These are phyloP conservation scores for Mariannaea sp. DNA, from an alignment of 2,329 filamentous ascomycete genomes.

Conservation along the genomic window DNA sequence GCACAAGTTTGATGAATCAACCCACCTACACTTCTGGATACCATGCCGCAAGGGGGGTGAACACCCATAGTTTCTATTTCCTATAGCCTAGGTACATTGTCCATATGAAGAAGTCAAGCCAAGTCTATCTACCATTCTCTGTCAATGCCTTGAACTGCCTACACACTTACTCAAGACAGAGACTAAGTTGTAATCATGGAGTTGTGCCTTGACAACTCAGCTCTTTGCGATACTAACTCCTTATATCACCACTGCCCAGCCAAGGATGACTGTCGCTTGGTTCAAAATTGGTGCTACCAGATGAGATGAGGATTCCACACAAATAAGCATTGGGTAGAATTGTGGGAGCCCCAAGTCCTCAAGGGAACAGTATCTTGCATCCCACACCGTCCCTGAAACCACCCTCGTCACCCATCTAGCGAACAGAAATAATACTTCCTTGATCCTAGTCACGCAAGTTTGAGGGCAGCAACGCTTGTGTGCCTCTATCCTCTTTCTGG, in stretches of 20 bases:
- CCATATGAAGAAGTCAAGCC: too few relatives aligned
- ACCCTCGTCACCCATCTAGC: constrained; percentile 3
- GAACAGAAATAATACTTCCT: neutral
- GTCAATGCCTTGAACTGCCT: too few relatives aligned
- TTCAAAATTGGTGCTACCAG: neutral
- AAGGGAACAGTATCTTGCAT: neutral
- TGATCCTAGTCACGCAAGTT: constrained; percentile 13
- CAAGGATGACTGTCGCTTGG: constrained; percentile 4
- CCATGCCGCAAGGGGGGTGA: too few relatives aligned
- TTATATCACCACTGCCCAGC: neutral
- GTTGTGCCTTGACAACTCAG: neutral
- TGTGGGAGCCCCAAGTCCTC: neutral
- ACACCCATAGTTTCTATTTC: too few relatives aligned
- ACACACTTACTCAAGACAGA: constrained; percentile 10
- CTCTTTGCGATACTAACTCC: neutral
- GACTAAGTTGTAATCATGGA: neutral
- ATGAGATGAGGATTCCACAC: neutral
- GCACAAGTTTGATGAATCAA: too few relatives aligned
- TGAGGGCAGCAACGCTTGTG: constrained; percentile 14
- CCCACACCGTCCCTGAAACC: constrained; percentile 9
- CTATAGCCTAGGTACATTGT: too few relatives aligned
- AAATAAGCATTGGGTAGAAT: neutral
- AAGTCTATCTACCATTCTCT: neutral
- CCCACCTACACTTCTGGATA: too few relatives aligned
- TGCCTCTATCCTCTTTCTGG: constrained; percentile 8